Base-by-base conservation (phyloP, 78 protist genomes). In the Protostelium mycophagum region DNA sequence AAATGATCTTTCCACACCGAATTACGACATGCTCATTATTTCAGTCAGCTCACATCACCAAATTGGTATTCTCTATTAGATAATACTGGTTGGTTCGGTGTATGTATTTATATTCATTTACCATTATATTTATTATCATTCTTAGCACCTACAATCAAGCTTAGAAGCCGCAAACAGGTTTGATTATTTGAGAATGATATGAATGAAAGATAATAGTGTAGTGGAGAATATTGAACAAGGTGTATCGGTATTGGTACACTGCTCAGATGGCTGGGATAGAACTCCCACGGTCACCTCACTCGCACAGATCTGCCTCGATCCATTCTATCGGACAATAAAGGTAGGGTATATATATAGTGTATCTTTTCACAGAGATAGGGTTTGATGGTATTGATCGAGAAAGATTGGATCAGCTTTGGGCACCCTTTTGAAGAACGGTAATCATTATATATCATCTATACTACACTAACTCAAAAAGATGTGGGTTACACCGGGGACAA, bases 191-290 rank as follows among this genome's bases (percentile, higher is more conserved):
- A 25, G 36, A 25, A 28, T n/a, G 86, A 87, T 87, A 10, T 86
- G 35, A 25, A 28, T 31, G n/a, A 28, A 25, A 28, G 87, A 28
- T 28, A 34, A 85, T 23, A 29, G 39, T n/a, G 1, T 86, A n/a
- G 37, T n/a, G 63, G 63, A 25, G 31, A 25, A 1, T 28, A 29
- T 16, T 23, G 28, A 9, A 28, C 38, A 28, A 85, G 89, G 29
- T 29, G 0, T 0, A 31, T 85, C 85, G 1, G 88, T 63, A 0
- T 36, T 95, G 36, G 92, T 94, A 0, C 96, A 95, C 89, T 95
- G 96, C 83, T 31, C 83, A 29, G 96, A 94, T 38, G 98, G 98
- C 0, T 97, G 98, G 98, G 98, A 97, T 83, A 90, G 98, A 38
- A 97, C 98, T 0, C 91, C 97, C 0, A 97, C 95, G 90, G 9